These are phyloP conservation scores for Gentiana straminea DNA, from an alignment of 257 asterid genomes.

Conservation along the genomic window DNA sequence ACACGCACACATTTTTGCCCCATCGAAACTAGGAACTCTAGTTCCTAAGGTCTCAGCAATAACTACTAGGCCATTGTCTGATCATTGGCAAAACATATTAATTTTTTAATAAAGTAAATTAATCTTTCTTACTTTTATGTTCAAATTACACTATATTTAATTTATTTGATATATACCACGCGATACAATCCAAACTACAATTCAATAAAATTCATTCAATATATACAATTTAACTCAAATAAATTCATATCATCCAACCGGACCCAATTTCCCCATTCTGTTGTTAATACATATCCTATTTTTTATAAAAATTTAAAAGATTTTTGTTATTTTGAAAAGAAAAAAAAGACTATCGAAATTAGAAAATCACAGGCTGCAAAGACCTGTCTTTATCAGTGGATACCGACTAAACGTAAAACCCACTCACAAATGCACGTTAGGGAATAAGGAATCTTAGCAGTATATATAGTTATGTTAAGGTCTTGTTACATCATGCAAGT, in stretches of 20 bases:
- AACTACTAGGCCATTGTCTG: too few species aligned
- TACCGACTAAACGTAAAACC: slow-evolving; percentile 47
- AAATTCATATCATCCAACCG: slow-evolving; percentile 14
- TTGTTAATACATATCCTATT: neutral
- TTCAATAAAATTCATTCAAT: slow-evolving; percentile 42
- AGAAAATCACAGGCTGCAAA: slow-evolving; percentile 24
- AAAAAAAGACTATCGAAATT: slow-evolving; percentile 39
- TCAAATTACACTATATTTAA: too few species aligned
- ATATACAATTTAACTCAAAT: slow-evolving; percentile 26
- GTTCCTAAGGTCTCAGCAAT: too few species aligned
- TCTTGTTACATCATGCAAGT: too few species aligned
- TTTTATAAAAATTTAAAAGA: too few species aligned
- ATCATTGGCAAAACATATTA: too few species aligned
- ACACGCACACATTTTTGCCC: too few species aligned
- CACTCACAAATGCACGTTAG: slow-evolving; percentile 43
- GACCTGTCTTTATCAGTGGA: slow-evolving; percentile 47
- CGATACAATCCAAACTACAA: slow-evolving; percentile 18
- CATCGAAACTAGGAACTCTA: too few species aligned
- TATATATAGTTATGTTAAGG: too few species aligned
- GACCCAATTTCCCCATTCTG: neutral
- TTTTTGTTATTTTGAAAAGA: neutral
- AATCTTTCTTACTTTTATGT: too few species aligned
- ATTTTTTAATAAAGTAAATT: too few species aligned
- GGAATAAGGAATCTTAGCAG: slow-evolving; percentile 12
- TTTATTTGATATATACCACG: too few species aligned